Percentiles rank a stretch among this genome's conserved stretches.
Conservation (phyloP, 2,329 filamentous ascomycete genomes). For the Cryphonectria nitschkei region DNA sequence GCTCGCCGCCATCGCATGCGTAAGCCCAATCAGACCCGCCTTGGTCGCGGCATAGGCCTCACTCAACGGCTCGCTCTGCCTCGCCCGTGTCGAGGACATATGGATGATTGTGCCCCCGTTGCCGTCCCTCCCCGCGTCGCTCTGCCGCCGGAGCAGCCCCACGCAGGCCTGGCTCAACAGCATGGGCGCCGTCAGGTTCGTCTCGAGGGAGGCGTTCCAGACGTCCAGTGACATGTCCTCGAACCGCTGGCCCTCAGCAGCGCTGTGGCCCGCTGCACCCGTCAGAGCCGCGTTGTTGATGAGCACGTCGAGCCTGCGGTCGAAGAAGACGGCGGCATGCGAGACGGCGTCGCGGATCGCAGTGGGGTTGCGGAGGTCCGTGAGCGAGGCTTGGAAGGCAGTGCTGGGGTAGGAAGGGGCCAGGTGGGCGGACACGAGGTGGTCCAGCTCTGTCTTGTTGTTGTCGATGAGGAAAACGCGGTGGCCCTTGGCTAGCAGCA, state of each 20-base stretch:
- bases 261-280: slow-evolving; percentile 38
- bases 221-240: slow-evolving; percentile 41
- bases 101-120: slow-evolving; percentile 44
- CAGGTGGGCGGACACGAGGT: slow-evolving; percentile 38
- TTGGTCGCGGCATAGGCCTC: slow-evolving; percentile 55
- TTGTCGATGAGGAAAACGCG: slow-evolving; percentile 46
- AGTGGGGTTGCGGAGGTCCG: slow-evolving; percentile 39
- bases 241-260: slow-evolving; percentile 36
- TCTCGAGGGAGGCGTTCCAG: slow-evolving; percentile 42
- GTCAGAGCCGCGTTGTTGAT: slow-evolving; percentile 49
- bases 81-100: slow-evolving; percentile 53
- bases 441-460: slow-evolving; percentile 42
- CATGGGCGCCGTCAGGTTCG: slow-evolving; percentile 43
- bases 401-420: slow-evolving; percentile 23
- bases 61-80: slow-evolving; percentile 52
- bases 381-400: slow-evolving; percentile 34
- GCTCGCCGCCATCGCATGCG: slow-evolving; percentile 52
- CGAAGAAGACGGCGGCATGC: slow-evolving; percentile 40
- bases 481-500: slow-evolving; percentile 43
- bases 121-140: slow-evolving; percentile 18
- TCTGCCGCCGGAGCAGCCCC: slow-evolving; percentile 32
- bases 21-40: slow-evolving; percentile 53
- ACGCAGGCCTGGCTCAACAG: slow-evolving; percentile 38
- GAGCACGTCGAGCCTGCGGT: slow-evolving; percentile 43
- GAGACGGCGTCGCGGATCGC: slow-evolving; percentile 38